Conservation (phyloP, 139 green algal species). For the Picochlorum sp. region DNA sequence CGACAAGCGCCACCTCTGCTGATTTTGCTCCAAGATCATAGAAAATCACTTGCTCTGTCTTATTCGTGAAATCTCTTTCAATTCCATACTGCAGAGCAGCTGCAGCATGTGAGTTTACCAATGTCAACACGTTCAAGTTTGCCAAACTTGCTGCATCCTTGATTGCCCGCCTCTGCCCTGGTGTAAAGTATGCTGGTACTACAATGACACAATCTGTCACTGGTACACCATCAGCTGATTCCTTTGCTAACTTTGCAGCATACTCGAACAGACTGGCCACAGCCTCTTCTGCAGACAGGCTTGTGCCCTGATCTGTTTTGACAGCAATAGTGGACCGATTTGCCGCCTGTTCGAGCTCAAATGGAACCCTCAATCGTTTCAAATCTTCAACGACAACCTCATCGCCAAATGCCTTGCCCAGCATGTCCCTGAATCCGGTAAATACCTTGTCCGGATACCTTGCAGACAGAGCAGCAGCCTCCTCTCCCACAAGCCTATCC, state of each 20-base stretch:
- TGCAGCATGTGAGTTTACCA: conserved; percentile 84
- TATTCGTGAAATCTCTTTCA: conserved; percentile 80
- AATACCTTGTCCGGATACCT: conserved; percentile 74
- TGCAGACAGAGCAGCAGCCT: conserved; percentile 60
- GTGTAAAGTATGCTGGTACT: conserved; percentile 81
- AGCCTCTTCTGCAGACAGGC: conserved; percentile 74
- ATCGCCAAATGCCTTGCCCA: conserved; percentile 61
- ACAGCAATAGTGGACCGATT: conserved; percentile 38
- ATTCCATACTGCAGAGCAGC: conserved; percentile 97
- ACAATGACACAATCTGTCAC: conserved; percentile 77
- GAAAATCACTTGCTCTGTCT: conserved; percentile 74
- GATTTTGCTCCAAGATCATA: conserved; percentile 85
- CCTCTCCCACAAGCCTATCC: conserved; percentile 88
- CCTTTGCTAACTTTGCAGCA: conserved; percentile 62
- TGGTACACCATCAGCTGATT: conserved; percentile 43
- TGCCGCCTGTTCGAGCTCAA: conserved; percentile 51
- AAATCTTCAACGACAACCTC: conserved; percentile 37
- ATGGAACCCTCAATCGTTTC: conserved; percentile 48
- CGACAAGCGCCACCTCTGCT: conserved; percentile 69
- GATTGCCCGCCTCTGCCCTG: conserved; percentile 68
- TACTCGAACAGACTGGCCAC: conserved; percentile 86
- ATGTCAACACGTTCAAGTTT: conserved; percentile 75
- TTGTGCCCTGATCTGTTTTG: conserved; percentile 16
- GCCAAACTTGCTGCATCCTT: conserved; percentile 70
- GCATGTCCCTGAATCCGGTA: conserved; percentile 56